Evolutionary conservation across 75 land plant species (phyloP).

Genomic region (Cupressus sempervirens): DNA sequence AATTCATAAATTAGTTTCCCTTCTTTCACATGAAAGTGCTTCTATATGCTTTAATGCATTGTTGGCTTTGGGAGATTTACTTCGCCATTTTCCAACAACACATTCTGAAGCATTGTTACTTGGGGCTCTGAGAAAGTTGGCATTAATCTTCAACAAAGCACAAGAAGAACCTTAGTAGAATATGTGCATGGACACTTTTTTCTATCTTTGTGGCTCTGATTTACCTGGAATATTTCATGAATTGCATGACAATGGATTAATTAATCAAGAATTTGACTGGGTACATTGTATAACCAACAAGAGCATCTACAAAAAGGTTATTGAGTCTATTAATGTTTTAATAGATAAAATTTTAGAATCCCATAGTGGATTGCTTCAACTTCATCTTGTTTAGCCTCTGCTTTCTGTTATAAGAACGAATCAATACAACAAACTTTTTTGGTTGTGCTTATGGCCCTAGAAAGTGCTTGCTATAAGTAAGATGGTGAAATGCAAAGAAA

Average conservation of each 20-base stretch:
- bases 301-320: not conserved
- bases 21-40: conserved; percentile 4
- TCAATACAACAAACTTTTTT: not conserved
- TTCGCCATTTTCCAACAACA: conserved; percentile 4
- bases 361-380: conserved; percentile 6
- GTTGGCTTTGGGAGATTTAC: conserved; percentile 6
- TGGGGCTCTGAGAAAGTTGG: conserved; percentile 4
- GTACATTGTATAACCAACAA: too few relatives aligned
- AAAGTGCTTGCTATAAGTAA: conserved; percentile 7
- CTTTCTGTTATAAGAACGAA: not conserved
- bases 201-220: not conserved
- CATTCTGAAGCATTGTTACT: not conserved
- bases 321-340: conserved; percentile 5
- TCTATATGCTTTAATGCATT: conserved; percentile 6
- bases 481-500: conserved; percentile 3
- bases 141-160: conserved; percentile 6
- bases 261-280: too few relatives aligned
- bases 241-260: too few relatives aligned
- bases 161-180: too few relatives aligned
- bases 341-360: not conserved
- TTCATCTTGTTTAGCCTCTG: not conserved
- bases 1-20: conserved; percentile 1
- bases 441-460: not conserved
- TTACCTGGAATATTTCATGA: not conserved
- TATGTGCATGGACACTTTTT: conserved; percentile 1